These are phyloP conservation scores for Candida insectorum DNA, from an alignment of 805 yeast genomes.

Conservation along the genomic window DNA sequence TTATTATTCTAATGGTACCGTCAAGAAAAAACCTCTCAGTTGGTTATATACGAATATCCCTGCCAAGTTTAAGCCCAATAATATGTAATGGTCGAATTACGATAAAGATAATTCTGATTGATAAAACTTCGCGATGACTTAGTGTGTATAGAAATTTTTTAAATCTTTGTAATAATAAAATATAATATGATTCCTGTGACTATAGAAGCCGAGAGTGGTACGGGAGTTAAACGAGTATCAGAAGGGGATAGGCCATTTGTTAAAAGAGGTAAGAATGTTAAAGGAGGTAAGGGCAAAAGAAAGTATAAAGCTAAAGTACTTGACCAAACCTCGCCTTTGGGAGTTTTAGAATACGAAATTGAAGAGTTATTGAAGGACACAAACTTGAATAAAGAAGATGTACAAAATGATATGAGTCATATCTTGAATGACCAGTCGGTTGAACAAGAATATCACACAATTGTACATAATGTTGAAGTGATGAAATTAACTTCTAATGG, in stretches of 20 bases:
- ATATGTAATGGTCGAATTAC: background rate
- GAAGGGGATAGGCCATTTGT: constrained; percentile 8
- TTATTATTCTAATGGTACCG: constrained; percentile 35
- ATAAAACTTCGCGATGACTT: no score
- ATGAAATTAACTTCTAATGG: constrained; percentile 70
- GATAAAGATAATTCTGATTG: no score
- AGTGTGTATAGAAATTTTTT: no score
- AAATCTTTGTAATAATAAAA: background rate
- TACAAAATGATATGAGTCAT: constrained; percentile 62
- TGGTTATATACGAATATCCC: constrained; percentile 31
- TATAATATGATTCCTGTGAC: background rate
- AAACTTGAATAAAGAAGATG: constrained; percentile 41
- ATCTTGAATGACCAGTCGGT: constrained; percentile 57
- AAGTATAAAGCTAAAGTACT: constrained; percentile 59
- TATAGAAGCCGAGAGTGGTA: background rate
- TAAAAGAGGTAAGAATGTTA: constrained; percentile 18
- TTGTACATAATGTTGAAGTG: constrained; percentile 56
- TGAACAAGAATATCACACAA: constrained; percentile 53
- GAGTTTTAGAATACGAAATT: constrained; percentile 75
- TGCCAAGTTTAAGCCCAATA: constrained; percentile 15
- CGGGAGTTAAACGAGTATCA: constrained; percentile 1
- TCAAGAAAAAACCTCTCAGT: constrained; percentile 30
- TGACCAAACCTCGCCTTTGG: constrained; percentile 78
- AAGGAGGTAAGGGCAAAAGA: constrained; percentile 34
- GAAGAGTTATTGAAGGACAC: constrained; percentile 48